Evolutionary conservation across 2,329 filamentous ascomycete genomes (phyloP).

Genomic region (Paecilomyces fulvus): DNA sequence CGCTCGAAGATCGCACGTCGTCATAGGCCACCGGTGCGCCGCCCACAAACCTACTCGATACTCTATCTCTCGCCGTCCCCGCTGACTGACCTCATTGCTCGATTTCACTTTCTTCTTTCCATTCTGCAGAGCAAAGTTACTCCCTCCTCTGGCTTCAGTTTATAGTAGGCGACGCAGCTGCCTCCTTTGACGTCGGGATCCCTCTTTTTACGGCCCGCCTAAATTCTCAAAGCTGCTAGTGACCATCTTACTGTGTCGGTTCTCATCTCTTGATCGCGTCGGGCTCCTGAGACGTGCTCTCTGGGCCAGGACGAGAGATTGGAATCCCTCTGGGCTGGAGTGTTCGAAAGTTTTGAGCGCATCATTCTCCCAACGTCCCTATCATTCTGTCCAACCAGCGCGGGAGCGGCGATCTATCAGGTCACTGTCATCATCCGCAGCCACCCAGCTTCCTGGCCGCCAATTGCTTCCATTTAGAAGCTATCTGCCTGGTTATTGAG

Average conservation of each 20-base stretch:
- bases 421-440: background rate
- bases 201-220: background rate
- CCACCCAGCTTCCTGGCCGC: background rate
- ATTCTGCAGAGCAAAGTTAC: background rate
- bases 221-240: background rate
- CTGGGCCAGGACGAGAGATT: background rate
- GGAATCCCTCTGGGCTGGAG: background rate
- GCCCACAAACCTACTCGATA: background rate
- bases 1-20: slow-evolving; percentile 5
- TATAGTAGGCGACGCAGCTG: background rate
- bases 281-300: background rate
- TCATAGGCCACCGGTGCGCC: slow-evolving; percentile 5
- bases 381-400: background rate
- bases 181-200: background rate
- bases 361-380: background rate
- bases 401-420: background rate
- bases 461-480: background rate
- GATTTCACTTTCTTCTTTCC: slow-evolving; percentile 3
- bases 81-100: background rate
- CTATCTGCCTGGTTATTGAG: background rate
- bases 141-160: background rate
- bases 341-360: background rate
- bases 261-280: background rate
- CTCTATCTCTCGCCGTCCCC: slow-evolving; percentile 1
- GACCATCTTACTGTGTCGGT: background rate